Evolutionary conservation across 768 basidiomycete species (phyloP), one percentile per base, ranked within the genome.

Genomic region (Vararia minispora): DNA sequence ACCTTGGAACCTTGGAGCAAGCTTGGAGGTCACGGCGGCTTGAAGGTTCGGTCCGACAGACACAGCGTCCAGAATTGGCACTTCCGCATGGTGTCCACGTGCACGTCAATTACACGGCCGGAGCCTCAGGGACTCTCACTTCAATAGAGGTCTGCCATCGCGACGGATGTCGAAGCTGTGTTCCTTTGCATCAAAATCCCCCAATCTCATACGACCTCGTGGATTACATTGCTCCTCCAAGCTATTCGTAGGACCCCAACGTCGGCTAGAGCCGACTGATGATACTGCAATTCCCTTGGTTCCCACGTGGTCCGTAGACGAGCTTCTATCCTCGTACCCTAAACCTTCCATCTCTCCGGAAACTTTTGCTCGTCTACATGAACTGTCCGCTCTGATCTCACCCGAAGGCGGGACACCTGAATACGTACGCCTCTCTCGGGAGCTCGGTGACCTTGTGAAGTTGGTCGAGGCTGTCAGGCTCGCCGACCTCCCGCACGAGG

Each of bases 381-480:
- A 76, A 27, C 68, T 86, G 32, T 77, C 86, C 33, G 86, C 87
- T 24, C 67, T 90, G 30, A 53, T 69, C 20, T 74, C 83, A 2
- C 87, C 85, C 2, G 53, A 62, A 33, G 64, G 73, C 42, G 72
- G 69, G 26, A 73, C 82, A 1, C 51, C 54, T 5, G 71, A 76
- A 41, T 69, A 78, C 45, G 49, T 53, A 3, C 53, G 56, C 14
- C 59, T 81, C 29, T 79, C 73, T 43, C 43, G 48, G 28, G 76
- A 83, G 44, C 57, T 90, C 44, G 78, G 80, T 46, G 77, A 79
- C 37, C 69, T 90, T 35, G 63, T 88, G 40, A 72, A 67, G 44
- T 65, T 90, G 8, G 86, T 90, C 11, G 84, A 89, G 51, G 86
- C 86, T 3, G 85, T 88, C 37, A 82, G 73, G 55, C 55, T 81